Evolutionary conservation across 2,329 filamentous ascomycete species (phyloP), one percentile per base, ranked within the genome.

Genomic region (Xylogone sp.): DNA sequence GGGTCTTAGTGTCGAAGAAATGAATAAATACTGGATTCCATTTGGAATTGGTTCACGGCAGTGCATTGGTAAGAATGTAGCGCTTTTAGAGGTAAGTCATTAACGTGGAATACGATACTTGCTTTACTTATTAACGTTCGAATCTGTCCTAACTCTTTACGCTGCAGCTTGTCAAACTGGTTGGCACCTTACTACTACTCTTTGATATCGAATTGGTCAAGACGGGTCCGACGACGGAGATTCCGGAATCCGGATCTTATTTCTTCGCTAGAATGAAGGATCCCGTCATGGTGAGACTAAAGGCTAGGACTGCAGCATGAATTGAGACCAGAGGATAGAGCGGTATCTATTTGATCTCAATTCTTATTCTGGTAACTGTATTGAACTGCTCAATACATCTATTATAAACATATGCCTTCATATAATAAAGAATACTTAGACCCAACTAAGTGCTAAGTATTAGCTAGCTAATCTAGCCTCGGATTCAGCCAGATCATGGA

Each of bases 51-150:
- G 51, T 8, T 43, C 47, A 8, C 13, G 53, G 4, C 46, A 50
- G 42, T 53, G 54, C 24, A 45, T 53, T 20, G 54, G 54, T 7
- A 50, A 49, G 24, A 39, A 39, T 16, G 34, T 39, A 18, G 34
- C 34, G 4, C n/a, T 39, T 16, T 16, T 39, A 13, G 34, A 39
- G 34, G 34, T 39, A 39, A 16, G 4, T n/a, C n/a, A n/a, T n/a
- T n/a, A n/a, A n/a, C n/a, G n/a, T n/a, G n/a, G n/a, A n/a, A n/a
- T n/a, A n/a, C n/a, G n/a, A n/a, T 39, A 27, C 13, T 16, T 9
- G n/a, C 34, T 39, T 5, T 9, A 39, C 34, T 16, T 7, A 39
- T 39, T 13, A 4, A 39, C 5, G 8, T 4, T 39, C n/a, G n/a
- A 39, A 6, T 16, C 34, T 39, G n/a, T 39, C 4, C 34, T 39